These are phyloP conservation scores for Pythium oligandrum DNA, from an alignment of 352 stramenopile species.

Conservation along the genomic window DNA sequence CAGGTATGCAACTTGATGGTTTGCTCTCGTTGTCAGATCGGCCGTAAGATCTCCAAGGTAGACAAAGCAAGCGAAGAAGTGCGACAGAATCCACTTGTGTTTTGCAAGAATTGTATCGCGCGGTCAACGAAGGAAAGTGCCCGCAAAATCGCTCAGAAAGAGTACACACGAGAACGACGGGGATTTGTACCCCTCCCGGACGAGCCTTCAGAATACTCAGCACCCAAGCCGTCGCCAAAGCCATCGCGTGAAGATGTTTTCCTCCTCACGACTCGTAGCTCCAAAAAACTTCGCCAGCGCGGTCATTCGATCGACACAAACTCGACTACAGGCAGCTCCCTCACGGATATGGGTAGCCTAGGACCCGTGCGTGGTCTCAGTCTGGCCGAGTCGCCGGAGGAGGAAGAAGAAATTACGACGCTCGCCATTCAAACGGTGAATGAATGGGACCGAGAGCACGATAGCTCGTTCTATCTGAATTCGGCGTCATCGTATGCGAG, in stretches of 20 bases:
- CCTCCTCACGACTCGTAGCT: too few relatives aligned
- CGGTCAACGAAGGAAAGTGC: slow-evolving; percentile 10
- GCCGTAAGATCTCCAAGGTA: slow-evolving; percentile 7
- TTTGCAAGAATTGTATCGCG: slow-evolving; percentile 19
- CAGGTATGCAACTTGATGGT: slow-evolving; percentile 22
- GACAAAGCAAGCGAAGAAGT: slow-evolving; percentile 3
- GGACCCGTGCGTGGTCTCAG: too few relatives aligned
- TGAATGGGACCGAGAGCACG: slow-evolving; percentile 20
- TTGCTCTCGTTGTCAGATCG: slow-evolving; percentile 18
- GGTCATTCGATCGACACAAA: too few relatives aligned
- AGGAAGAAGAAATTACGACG: too few relatives aligned
- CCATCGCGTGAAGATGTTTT: too few relatives aligned
- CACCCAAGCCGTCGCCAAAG: too few relatives aligned
- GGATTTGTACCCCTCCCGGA: too few relatives aligned
- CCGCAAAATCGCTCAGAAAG: slow-evolving; percentile 6
- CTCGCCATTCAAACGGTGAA: slow-evolving; percentile 13
- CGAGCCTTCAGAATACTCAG: too few relatives aligned
- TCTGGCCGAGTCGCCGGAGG: too few relatives aligned
- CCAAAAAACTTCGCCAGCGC: too few relatives aligned
- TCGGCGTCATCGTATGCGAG: slow-evolving; percentile 4
- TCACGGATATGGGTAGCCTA: too few relatives aligned
- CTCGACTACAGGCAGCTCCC: too few relatives aligned
- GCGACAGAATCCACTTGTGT: slow-evolving; percentile 11
- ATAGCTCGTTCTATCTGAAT: slow-evolving; percentile 13
- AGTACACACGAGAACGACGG: background rate